A percentile compares a stretch with the other conserved stretches of the same genome.
Evolutionary conservation across 169 alveolate species (phyloP).

Genomic region (Plasmodium fragile): DNA sequence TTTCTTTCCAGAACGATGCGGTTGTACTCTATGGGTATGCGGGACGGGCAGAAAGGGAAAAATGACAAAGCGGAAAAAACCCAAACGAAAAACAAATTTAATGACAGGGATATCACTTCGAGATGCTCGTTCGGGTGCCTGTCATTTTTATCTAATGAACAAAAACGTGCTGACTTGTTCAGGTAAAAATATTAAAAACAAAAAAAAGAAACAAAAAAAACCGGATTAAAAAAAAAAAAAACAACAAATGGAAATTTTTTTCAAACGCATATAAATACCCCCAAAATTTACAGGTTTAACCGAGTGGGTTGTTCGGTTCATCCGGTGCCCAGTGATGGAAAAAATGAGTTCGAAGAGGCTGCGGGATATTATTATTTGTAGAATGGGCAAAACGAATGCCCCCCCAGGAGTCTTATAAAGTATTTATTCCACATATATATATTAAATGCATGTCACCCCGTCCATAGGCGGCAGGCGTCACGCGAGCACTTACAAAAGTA

Average conservation of each 20-base stretch:
- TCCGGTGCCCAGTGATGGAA: not conserved
- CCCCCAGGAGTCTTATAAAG: not conserved
- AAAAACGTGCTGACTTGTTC: slow-evolving; percentile 1
- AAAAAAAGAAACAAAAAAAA: not conserved
- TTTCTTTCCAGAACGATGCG: not conserved
- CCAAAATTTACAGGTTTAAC: not conserved
- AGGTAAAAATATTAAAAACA: not conserved
- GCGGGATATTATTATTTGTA: not conserved
- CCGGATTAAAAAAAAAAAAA: not conserved
- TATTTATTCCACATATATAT: not conserved
- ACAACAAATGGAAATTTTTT: too few relatives aligned
- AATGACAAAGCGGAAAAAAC: not conserved
- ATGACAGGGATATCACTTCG: not conserved
- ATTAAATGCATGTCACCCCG: not conserved
- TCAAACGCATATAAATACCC: not conserved
- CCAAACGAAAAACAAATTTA: not conserved
- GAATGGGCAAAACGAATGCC: not conserved
- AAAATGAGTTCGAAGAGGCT: not conserved
- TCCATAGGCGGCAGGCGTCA: not conserved
- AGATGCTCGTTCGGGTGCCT: not conserved
- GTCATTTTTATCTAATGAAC: not conserved
- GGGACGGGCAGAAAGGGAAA: not conserved
- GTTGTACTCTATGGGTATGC: not conserved
- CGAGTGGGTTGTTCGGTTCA: not conserved
- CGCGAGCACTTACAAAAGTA: not conserved